Base-by-base conservation (phyloP, 257 asterid genomes). In the Solanum lignicaule region DNA sequence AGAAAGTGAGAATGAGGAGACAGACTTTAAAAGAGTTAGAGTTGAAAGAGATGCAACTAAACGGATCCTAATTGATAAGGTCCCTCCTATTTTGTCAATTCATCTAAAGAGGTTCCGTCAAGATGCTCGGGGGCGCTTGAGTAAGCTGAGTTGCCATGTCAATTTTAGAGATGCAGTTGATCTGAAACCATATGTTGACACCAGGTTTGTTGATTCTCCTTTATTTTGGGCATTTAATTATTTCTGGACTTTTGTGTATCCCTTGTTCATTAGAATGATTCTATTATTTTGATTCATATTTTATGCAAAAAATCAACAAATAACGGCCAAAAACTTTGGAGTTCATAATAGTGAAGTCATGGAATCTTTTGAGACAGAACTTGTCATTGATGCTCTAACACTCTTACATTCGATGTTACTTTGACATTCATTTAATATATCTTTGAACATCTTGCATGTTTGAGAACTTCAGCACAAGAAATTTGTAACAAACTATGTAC, bases 31-130 rank as follows among this genome's bases (percentile, higher is more conserved):
- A 89, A 87, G 65, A 85, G 90, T 95, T 91, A 93, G 94, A 89
- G 98, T 92, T 90, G 91, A 90, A 90, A 95, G 99, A 91, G 99
- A 95, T 88, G 99, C 99, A 74, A 94, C 93, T 39, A 97, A 94
- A 92, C 92, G 92, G 90, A 86, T 94, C 85, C 95, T 93, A 83
- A 92, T 97, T 71, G 89, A 88, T 88, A 93, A 91, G 87, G 95
- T 94, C 87, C 99, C 99, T 87, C 89, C 94, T 35, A 87, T 95
- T 90, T 91, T 97, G 90, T 94, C 99, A 21, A 91, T 97, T 87
- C 98, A 95, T 87, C 91, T 97, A 74, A 97, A 97, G 93, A 93
- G 99, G 91, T 97, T 97, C 88, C 87, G 94, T 91, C 99, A 94
- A 87, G 98, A 97, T 90, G 93, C 94, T 83, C 93, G 96, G 82